Evolutionary conservation across 257 asterid genomes (phyloP), one percentile per base, ranked within the genome.

Genomic region (Solanum ahanhuiri): DNA sequence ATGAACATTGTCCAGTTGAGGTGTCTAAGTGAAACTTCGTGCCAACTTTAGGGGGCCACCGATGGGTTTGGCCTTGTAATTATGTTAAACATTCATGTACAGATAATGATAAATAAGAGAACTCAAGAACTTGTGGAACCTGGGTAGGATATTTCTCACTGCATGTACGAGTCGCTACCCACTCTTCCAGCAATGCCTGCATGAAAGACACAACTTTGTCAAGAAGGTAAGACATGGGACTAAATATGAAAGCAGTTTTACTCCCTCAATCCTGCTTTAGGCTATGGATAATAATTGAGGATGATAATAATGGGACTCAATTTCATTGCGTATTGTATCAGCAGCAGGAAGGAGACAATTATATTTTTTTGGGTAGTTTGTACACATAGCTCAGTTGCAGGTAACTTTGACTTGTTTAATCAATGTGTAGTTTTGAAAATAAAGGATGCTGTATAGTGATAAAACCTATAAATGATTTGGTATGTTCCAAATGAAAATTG

Each of bases 121-220:
- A 83, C 83, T 22, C 22, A 82, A 86, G 48, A 86, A 83, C 81
- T 75, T 83, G 64, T 45, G 28, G 58, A 85, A 97, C 99, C 99
- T 95, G 95, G 88, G 94, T 87, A 67, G 93, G 96, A 88, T 90
- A 94, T 86, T 96, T 95, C 79, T 93, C 97, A 72, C 89, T 92
- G 90, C 90, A 88, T 72, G 87, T 86, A 70, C 94, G 97, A 88
- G 94, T 93, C 58, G 94, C 90, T 88, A 96, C 88, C 98, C 98
- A 95, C 93, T 97, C 99, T 93, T 97, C 99, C 60, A 97, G 95
- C 93, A 97, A 89, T 77, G 99, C 99, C 98, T 95, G 94, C 85
- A 81, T 72, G 73, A 79, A 85, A 87, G 34, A 73, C 89, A 86
- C 22, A 89, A 81, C 85, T 66, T 81, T 41, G 35, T 72, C 81